Percentiles rank a stretch among this genome's conserved stretches.
Evolutionary conservation across 805 yeast species (phyloP).

Genomic region (Saccharomycopsis babjevae): DNA sequence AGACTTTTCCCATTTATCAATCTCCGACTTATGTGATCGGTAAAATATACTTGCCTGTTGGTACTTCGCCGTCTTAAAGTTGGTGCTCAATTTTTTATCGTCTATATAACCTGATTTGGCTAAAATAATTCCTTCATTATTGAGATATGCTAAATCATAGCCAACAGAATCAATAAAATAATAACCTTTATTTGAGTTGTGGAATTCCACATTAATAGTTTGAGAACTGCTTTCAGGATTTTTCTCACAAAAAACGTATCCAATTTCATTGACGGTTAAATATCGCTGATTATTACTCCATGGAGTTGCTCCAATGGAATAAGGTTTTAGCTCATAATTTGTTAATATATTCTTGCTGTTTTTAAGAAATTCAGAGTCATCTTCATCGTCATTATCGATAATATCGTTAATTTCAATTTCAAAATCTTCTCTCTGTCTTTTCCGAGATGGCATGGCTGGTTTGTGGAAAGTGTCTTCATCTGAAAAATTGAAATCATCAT

Average conservation of each 20-base stretch:
- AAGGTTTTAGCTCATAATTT: constrained; percentile 41
- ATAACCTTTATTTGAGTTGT: constrained; percentile 62
- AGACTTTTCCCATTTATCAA: constrained; percentile 61
- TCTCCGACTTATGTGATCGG: constrained; percentile 56
- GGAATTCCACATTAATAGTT: constrained; percentile 79
- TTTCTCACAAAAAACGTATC: constrained; percentile 51
- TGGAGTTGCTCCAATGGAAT: constrained; percentile 84
- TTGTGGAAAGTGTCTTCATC: constrained; percentile 17
- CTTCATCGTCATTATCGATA: constrained; percentile 27
- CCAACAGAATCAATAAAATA: constrained; percentile 70
- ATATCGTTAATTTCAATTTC: constrained; percentile 11
- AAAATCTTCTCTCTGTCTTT: constrained; percentile 9
- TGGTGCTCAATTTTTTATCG: constrained; percentile 11
- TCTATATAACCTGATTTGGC: constrained; percentile 38
- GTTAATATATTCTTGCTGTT: constrained; percentile 2
- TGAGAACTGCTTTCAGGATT: constrained; percentile 50
- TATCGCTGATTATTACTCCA: constrained; percentile 65
- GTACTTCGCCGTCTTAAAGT: constrained; percentile 9
- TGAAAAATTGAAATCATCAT: constrained; percentile 23
- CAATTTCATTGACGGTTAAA: constrained; percentile 68
- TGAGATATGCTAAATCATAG: constrained; percentile 68
- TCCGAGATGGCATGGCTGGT: not conserved
- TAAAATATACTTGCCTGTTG: constrained; percentile 42
- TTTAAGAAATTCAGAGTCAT: constrained; percentile 37
- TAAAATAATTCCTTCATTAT: constrained; percentile 53